These are phyloP conservation scores for Fusarium clavum DNA, from an alignment of 2,329 filamentous ascomycete species.

Conservation along the genomic window DNA sequence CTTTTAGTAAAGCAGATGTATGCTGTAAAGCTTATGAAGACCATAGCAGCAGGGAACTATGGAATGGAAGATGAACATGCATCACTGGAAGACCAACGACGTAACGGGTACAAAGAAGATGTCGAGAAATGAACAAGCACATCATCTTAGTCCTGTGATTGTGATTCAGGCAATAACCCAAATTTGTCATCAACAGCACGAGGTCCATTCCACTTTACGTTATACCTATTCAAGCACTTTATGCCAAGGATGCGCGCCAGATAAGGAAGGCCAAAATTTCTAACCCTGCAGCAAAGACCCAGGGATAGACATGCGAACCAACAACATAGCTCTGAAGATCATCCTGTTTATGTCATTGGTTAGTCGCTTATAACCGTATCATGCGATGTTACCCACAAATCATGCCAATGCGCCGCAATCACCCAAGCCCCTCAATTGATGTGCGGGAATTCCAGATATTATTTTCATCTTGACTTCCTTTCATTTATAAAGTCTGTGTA, in stretches of 20 bases:
- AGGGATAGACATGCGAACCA: background rate
- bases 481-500: rapidly evolving
- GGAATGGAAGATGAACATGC: too few species aligned
- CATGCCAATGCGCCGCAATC: background rate
- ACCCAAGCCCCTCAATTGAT: background rate
- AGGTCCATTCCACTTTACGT: too few species aligned
- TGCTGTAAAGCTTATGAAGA: too few species aligned
- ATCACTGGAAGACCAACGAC: too few species aligned
- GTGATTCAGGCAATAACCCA: too few species aligned
- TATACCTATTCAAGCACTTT: too few species aligned
- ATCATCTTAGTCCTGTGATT: too few species aligned
- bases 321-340: rapidly evolving
- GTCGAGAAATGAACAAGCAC: too few species aligned
- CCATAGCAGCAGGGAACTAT: too few species aligned
- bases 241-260: background rate
- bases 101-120: too few species aligned
- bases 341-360: background rate
- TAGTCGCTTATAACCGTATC: rapidly evolving
- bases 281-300: background rate
- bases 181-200: too few species aligned
- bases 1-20: too few species aligned
- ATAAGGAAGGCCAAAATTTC: rapidly evolving
- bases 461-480: background rate
- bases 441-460: background rate
- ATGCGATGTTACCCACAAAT: background rate